Evolutionary conservation across 2,329 filamentous ascomycete species (phyloP).

Genomic region (Ophiostoma sp.): DNA sequence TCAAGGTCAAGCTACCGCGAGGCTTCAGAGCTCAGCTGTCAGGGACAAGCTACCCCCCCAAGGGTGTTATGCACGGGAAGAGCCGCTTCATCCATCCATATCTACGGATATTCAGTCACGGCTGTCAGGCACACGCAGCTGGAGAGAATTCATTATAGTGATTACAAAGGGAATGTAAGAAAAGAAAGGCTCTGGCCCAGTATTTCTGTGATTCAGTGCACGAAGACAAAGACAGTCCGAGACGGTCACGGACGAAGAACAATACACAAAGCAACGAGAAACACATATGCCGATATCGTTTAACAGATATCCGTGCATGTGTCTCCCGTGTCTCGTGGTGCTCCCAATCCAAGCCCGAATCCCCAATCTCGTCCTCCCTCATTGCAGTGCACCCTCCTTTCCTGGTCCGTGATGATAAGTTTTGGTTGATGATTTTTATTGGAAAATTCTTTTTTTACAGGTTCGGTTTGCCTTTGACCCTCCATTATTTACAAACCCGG

Average conservation of each 20-base stretch:
- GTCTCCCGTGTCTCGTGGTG: too few species aligned
- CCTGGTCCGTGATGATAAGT: not conserved
- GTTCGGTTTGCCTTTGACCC: constrained; percentile 22
- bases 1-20: too few species aligned
- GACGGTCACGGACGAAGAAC: not conserved
- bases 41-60: too few species aligned
- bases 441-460: constrained; percentile 21
- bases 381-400: not conserved
- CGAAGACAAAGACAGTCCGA: not conserved
- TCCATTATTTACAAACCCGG: constrained; percentile 24
- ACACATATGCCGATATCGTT: too few species aligned
- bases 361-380: not conserved
- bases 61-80: too few species aligned
- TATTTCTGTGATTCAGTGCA: not conserved
- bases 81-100: too few species aligned
- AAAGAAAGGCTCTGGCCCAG: not conserved
- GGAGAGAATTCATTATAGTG: constrained; percentile 4
- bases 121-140: not conserved
- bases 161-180: constrained; percentile 10
- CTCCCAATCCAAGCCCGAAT: too few species aligned
- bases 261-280: not conserved
- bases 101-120: not conserved
- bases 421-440: constrained; percentile 22
- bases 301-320: too few species aligned
- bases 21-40: too few species aligned